Evolutionary conservation across 495 filamentous ascomycete genomes (phyloP), one percentile per base, ranked within the genome.

Genomic region (Amphirosellinia nigrospora): DNA sequence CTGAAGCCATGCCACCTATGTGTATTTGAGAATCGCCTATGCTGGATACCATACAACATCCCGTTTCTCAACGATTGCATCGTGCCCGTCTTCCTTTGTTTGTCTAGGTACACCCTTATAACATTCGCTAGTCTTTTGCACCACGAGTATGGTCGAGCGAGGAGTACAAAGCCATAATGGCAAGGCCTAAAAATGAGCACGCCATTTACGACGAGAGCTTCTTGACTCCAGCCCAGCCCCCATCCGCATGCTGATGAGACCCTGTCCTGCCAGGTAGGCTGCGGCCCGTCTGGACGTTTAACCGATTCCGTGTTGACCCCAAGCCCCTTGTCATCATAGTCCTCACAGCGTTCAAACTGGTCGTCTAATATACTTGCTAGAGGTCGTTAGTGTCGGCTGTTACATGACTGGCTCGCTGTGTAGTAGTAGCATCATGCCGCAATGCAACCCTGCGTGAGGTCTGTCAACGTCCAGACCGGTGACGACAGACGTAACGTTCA

Each of bases 341-440:
- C 63, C 8, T 41, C 16, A 19, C 16, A 32, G 32, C 34, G 28
- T 26, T 19, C n/a, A 39, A 13, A 53, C 41, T 30, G 46, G 11
- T 39, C 9, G n/a, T 65, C 21, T 39, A 50, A 65, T 52, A 34
- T 65, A 65, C 32, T 39, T 28, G 41, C 16, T 64, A n/a, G 10
- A 65, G 30, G n/a, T 36, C 61, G 28, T 23, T 21, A 65, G 45
- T 38, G 28, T 71, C 70, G 74, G 70, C 70, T 74, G 50, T 60
- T 72, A 64, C 39, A 38, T 64, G 55, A 50, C 53, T 52, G 61
- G 68, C 66, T 55, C 62, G 70, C 58, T 69, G 72, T 50, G 72
- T 73, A 74, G 70, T 43, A 74, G 68, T 69, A 71, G 74, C 64
- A 76, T 72, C 63, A 32, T 67, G 61, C 64, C 74, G 71, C 70